Conservation (phyloP, 2,329 filamentous ascomycete species). For the Berkeleyomyces basicola region DNA sequence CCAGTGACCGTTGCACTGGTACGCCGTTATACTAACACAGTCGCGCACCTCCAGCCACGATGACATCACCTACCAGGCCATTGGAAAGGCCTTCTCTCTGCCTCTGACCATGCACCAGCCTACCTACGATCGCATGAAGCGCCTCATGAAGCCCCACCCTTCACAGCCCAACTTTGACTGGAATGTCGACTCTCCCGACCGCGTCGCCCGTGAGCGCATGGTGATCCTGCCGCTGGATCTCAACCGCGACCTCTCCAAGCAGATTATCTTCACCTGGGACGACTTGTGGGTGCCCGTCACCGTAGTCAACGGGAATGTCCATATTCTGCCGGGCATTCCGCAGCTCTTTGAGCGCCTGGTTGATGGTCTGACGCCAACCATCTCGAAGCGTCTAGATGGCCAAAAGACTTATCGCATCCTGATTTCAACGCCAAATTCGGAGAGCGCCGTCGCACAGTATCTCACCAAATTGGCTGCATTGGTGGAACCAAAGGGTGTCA, state of each 20-base stretch:
- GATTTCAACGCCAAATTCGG: slow-evolving; percentile 73
- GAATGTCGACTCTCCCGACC: slow-evolving; percentile 62
- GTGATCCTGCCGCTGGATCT: slow-evolving; percentile 68
- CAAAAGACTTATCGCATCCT: slow-evolving; percentile 60
- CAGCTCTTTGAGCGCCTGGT: slow-evolving; percentile 64
- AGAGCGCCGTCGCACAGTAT: slow-evolving; percentile 72
- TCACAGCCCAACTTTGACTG: slow-evolving; percentile 64
- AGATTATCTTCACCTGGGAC: slow-evolving; percentile 63
- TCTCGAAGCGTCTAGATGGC: slow-evolving; percentile 57
- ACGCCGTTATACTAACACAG: not conserved
- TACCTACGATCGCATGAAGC: slow-evolving; percentile 70
- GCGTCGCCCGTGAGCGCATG: slow-evolving; percentile 79
- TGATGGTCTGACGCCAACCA: slow-evolving; percentile 52
- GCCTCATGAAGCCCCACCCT: slow-evolving; percentile 55
- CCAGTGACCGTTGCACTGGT: not conserved
- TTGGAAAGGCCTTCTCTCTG: slow-evolving; percentile 74
- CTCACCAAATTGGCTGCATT: slow-evolving; percentile 62
- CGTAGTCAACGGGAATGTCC: slow-evolving; percentile 81
- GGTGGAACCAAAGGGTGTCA: slow-evolving; percentile 62
- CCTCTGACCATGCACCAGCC: slow-evolving; percentile 60
- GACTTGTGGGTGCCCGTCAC: slow-evolving; percentile 82
- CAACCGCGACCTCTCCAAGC: slow-evolving; percentile 44
- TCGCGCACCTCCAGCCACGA: slow-evolving; percentile 51
- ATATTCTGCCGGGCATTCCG: slow-evolving; percentile 84
- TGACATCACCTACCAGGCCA: slow-evolving; percentile 91